Evolutionary conservation across 1,284 basidiomycete species (phyloP), one percentile per base, ranked within the genome.

Genomic region (Microbotryum silenes-acaulis): DNA sequence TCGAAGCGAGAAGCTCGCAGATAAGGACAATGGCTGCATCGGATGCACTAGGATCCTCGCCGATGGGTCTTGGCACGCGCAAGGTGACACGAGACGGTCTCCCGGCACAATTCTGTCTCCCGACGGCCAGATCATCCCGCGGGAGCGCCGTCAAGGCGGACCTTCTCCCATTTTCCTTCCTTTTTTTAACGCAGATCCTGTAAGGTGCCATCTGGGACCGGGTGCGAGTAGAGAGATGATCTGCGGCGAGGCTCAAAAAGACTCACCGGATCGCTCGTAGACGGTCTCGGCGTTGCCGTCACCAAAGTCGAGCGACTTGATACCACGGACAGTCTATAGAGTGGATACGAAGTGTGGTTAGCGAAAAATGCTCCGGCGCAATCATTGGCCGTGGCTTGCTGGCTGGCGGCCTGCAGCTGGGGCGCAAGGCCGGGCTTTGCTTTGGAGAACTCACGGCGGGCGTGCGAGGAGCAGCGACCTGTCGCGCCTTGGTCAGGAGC

Each of bases 241-340:
- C 9, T 18, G 37, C 31, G 31, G 31, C 31, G 9, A 31, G 31
- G 31, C 31, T 31, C 23, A 21, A 9, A 9, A 8, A 23, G 46
- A 54, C 65, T 49, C 31, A 64, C 65, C 63, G 25, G 64, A 48
- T 10, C 64, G 65, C 83, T 98, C 94, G 78, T 97, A 98, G 61
- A 98, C 92, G 71, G 83, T 84, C 81, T 98, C 94, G 25, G 31
- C 10, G 56, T 94, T 85, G 68, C 87, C 87, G 71, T 93, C 92
- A 70, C 94, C 91, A 79, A 98, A 98, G 82, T 97, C 89, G 74
- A 98, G 88, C 63, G 93, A 96, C 82, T 97, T 97, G 75, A 97
- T 77, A 69, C 94, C 93, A 31, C 71, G 67, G 51, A 56, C 47
- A 20, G 52, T 58, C 62, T 62, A 51, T 23, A 1, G 42, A 9